Conservation (phyloP, 1,284 basidiomycete genomes). For the Xanthoconium separans region DNA sequence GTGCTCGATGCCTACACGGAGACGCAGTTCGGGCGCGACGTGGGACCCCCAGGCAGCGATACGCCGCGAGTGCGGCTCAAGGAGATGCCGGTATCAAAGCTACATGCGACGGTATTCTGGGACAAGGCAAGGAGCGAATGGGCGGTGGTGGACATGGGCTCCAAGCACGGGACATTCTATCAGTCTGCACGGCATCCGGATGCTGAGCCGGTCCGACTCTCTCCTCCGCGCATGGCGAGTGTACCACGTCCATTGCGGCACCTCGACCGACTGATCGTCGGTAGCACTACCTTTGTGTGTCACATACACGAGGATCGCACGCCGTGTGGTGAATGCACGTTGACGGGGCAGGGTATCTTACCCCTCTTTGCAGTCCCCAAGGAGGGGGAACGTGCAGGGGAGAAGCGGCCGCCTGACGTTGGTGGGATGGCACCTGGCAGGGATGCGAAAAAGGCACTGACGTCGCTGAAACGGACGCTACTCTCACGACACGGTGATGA, state of each 20-base stretch:
- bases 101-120: slow-evolving; percentile 75
- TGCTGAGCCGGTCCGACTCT: slow-evolving; percentile 45
- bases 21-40: slow-evolving; percentile 69
- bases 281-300: slow-evolving; percentile 64
- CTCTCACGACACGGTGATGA: slow-evolving; percentile 44
- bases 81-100: slow-evolving; percentile 78
- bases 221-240: slow-evolving; percentile 62
- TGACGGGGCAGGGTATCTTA: slow-evolving; percentile 50
- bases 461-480: slow-evolving; percentile 57
- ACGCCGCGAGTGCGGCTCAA: slow-evolving; percentile 69
- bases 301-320: slow-evolving; percentile 62
- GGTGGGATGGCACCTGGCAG: slow-evolving; percentile 26
- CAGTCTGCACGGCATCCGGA: slow-evolving; percentile 28
- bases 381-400: slow-evolving; percentile 27
- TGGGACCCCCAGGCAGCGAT: slow-evolving; percentile 44
- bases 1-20: slow-evolving; percentile 63
- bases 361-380: slow-evolving; percentile 50
- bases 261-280: slow-evolving; percentile 62
- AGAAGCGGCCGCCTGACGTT: slow-evolving; percentile 36
- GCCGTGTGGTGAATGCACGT: slow-evolving; percentile 63
- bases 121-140: slow-evolving; percentile 56
- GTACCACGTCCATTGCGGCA: slow-evolving; percentile 61
- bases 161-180: slow-evolving; percentile 75
- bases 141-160: slow-evolving; percentile 79
- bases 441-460: slow-evolving; percentile 61